phyloP scores from a whole-genome alignment of 352 stramenopile species.

The Phytophthora europaea region DNA sequence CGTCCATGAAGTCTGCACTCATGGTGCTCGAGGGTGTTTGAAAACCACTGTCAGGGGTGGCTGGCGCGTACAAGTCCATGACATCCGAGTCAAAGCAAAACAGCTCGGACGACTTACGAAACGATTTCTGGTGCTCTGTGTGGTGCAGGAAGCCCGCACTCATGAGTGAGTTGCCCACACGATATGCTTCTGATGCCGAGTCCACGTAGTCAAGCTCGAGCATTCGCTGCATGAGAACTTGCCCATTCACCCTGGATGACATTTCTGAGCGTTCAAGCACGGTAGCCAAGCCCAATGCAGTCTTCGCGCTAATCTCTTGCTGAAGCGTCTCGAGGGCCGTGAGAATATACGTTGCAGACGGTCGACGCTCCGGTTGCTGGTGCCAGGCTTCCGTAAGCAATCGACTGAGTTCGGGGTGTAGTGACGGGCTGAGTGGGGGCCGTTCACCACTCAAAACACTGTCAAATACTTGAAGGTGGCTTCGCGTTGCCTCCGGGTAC shows the following conservation, averaged over 20 bases:
- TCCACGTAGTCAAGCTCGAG: conserved; percentile 64
- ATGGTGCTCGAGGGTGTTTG: conserved; percentile 1
- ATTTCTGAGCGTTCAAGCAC: conserved; percentile 38
- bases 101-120: conserved; percentile 58
- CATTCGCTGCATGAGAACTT: conserved; percentile 73
- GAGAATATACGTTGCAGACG: conserved; percentile 62
- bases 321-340: conserved; percentile 60
- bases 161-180: conserved; percentile 72
- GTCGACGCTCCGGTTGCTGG: conserved; percentile 54
- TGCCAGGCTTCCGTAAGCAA: conserved; percentile 69
- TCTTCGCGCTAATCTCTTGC: conserved; percentile 52
- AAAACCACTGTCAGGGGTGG: conserved; percentile 14
- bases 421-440: conserved; percentile 45
- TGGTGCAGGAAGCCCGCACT: conserved; percentile 77
- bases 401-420: conserved; percentile 53
- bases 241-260: conserved; percentile 48
- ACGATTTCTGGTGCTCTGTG: conserved; percentile 50
- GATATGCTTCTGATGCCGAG: conserved; percentile 55
- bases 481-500: conserved; percentile 65
- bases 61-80: conserved; percentile 39
- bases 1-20: conserved; percentile 14
- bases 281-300: conserved; percentile 45
- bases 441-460: conserved; percentile 67
- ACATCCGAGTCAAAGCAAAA: conserved; percentile 61
- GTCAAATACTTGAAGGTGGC: conserved; percentile 80